A percentile compares a stretch with the other conserved stretches of the same genome.
Evolutionary conservation across 2,329 filamentous ascomycete genomes (phyloP).

Genomic region (Fusarium abutilonis): DNA sequence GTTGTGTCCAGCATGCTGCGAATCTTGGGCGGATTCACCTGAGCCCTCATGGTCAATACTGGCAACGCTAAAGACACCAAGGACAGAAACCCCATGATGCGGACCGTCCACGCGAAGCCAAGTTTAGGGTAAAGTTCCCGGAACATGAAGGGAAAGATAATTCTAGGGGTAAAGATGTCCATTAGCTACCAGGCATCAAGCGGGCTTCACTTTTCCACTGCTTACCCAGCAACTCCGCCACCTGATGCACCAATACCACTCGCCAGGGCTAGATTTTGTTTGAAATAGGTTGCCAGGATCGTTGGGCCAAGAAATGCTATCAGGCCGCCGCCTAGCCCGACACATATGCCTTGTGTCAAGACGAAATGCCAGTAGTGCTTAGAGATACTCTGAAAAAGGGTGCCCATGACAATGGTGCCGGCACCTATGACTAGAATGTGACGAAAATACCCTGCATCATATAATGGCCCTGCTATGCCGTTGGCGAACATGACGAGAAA

Average conservation of each 20-base stretch:
- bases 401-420: constrained; percentile 47
- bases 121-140: background rate
- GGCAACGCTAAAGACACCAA: no score
- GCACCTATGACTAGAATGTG: background rate
- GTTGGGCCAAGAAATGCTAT: background rate
- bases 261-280: background rate
- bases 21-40: no score
- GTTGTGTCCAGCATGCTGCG: no score
- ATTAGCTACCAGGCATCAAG: no score
- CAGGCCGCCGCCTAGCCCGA: background rate
- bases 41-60: no score
- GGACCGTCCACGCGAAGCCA: background rate
- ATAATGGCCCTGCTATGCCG: background rate
- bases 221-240: no score
- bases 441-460: background rate
- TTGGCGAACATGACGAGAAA: background rate
- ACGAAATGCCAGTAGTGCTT: background rate
- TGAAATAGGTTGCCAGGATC: background rate
- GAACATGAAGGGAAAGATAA: background rate
- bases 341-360: background rate
- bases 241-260: background rate
- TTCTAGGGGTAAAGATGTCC: background rate
- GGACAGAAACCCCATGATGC: background rate
- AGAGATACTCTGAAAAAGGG: constrained; percentile 42
- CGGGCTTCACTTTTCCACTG: no score